These are phyloP conservation scores for Maudiozyma barnettii DNA, from an alignment of 805 yeast genomes.

Conservation along the genomic window DNA sequence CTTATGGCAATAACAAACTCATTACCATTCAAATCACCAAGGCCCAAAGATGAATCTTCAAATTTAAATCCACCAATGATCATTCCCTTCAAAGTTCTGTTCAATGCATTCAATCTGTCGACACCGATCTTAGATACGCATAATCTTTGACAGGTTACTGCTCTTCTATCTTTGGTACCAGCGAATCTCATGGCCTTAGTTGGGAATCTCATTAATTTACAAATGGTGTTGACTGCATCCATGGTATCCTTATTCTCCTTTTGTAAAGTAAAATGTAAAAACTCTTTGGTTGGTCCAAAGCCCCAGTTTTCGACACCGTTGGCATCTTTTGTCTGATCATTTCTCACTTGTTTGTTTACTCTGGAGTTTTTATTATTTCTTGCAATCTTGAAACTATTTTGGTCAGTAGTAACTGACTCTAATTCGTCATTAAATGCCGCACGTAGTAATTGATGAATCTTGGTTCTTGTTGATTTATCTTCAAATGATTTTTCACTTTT, in stretches of 20 bases:
- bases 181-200: conserved; percentile 66
- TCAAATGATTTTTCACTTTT: conserved; percentile 48
- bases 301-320: conserved; percentile 58
- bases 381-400: conserved; percentile 56
- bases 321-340: conserved; percentile 30
- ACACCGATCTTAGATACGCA: conserved; percentile 61
- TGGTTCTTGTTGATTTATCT: conserved; percentile 67
- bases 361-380: conserved; percentile 38
- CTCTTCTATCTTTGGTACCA: conserved; percentile 96
- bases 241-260: conserved; percentile 95
- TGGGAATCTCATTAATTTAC: conserved; percentile 69
- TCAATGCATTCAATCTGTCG: conserved; percentile 66
- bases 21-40: conserved; percentile 85
- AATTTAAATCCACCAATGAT: conserved; percentile 72
- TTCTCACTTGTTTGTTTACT: conserved; percentile 31
- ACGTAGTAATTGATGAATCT: conserved; percentile 68
- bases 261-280: conserved; percentile 68
- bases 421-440: conserved; percentile 62
- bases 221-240: conserved; percentile 76
- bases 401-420: conserved; percentile 69
- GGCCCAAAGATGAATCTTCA: conserved; percentile 46
- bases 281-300: conserved; percentile 61
- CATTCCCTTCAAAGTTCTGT: conserved; percentile 67
- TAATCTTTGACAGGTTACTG: conserved; percentile 81
- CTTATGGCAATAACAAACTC: conserved; percentile 80